A percentile compares a stretch with the other conserved stretches of the same genome.
Evolutionary conservation across 2,329 filamentous ascomycete species (phyloP).

Genomic region (Westerdykella ornata): DNA sequence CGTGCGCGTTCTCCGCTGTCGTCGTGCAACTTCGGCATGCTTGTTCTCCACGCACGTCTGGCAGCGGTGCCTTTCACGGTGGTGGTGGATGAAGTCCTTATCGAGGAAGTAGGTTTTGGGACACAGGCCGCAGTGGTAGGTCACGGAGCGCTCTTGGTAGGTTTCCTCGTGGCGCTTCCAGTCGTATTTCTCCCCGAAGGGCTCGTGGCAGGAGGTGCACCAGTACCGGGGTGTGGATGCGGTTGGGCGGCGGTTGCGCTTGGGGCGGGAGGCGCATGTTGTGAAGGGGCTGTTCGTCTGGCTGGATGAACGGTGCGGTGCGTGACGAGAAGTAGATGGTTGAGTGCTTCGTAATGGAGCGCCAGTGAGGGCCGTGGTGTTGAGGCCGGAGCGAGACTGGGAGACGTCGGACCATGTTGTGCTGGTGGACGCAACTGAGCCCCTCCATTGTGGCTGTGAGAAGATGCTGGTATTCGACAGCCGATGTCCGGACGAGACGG

Average conservation of each 20-base stretch:
- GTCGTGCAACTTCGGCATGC: constrained; percentile 38
- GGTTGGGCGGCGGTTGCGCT: constrained; percentile 13
- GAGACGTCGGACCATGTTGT: constrained; percentile 19
- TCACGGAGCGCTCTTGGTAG: constrained; percentile 59
- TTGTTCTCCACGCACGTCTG: constrained; percentile 52
- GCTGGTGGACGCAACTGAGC: constrained; percentile 19
- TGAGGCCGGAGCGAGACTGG: constrained; percentile 1
- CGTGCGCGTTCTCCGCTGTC: constrained; percentile 37
- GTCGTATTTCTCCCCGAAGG: constrained; percentile 59
- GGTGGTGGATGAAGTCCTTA: constrained; percentile 59
- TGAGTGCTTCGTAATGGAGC: not conserved
- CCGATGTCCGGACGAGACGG: constrained; percentile 11
- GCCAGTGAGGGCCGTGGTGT: constrained; percentile 3
- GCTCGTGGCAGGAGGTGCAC: constrained; percentile 49
- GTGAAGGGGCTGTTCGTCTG: constrained; percentile 14
- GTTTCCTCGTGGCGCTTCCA: constrained; percentile 64
- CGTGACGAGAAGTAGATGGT: not conserved
- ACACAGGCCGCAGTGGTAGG: constrained; percentile 58
- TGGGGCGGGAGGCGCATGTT: constrained; percentile 24
- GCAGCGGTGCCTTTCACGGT: constrained; percentile 55
- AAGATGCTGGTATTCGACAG: constrained; percentile 15
- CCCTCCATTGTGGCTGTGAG: constrained; percentile 12
- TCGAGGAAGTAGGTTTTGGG: constrained; percentile 59
- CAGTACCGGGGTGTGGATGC: constrained; percentile 24
- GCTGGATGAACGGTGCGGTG: not conserved